Evolutionary conservation across 257 asterid genomes (phyloP).

Genomic region (Forsythia suspensa): DNA sequence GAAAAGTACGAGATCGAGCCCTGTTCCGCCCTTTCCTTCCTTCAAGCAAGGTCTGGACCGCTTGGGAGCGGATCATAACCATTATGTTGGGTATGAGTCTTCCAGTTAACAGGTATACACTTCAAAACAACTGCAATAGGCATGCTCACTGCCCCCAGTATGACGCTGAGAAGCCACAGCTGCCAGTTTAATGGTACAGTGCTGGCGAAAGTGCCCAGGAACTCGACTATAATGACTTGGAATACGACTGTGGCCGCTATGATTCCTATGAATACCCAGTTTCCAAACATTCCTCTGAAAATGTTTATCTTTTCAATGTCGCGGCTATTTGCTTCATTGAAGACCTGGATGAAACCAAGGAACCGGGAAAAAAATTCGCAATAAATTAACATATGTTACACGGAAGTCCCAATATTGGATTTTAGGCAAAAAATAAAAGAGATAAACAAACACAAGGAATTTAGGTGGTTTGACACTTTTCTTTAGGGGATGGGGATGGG

Average conservation of each 20-base stretch:
- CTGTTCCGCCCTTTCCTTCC: not conserved
- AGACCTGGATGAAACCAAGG: slow-evolving; percentile 54
- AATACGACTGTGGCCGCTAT: slow-evolving; percentile 61
- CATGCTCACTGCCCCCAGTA: slow-evolving; percentile 65
- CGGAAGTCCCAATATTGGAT: not conserved
- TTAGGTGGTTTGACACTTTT: not conserved
- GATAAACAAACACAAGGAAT: not conserved
- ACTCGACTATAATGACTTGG: slow-evolving; percentile 88
- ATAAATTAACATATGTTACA: not conserved
- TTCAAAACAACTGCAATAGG: slow-evolving; percentile 70
- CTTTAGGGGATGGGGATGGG: too few relatives aligned
- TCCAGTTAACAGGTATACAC: slow-evolving; percentile 66
- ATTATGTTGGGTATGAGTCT: slow-evolving; percentile 44
- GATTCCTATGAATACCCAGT: slow-evolving; percentile 71
- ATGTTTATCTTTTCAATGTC: slow-evolving; percentile 90
- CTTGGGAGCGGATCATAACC: slow-evolving; percentile 66
- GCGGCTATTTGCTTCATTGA: slow-evolving; percentile 98
- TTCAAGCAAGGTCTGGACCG: slow-evolving; percentile 49
- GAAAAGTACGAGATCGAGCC: not conserved
- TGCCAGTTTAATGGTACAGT: slow-evolving; percentile 82
- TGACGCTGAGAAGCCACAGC: slow-evolving; percentile 71
- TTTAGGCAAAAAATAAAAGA: not conserved
- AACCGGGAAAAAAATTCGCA: not conserved
- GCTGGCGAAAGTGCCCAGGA: slow-evolving; percentile 91
- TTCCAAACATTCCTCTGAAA: slow-evolving; percentile 64